Percentiles rank a stretch among this genome's conserved stretches.
Conservation (phyloP, 352 stramenopile genomes). For the Phytophthora niederhauseri region DNA sequence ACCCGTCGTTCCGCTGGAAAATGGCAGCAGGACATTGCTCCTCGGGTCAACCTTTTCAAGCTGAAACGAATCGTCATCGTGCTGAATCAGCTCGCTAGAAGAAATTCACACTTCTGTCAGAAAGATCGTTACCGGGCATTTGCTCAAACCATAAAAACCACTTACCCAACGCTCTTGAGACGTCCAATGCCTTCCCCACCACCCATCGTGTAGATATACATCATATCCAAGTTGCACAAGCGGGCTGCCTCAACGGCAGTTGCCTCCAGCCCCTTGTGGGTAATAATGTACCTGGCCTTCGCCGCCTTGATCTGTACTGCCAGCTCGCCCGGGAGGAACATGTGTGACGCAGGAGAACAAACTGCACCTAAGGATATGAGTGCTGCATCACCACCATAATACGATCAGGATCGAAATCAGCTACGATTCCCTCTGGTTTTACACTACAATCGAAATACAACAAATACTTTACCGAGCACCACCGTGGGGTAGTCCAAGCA, state of each 20-base stretch:
- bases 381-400: constrained; percentile 5
- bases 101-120: no score
- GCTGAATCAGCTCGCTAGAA: constrained; percentile 9
- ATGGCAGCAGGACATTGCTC: constrained; percentile 74
- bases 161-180: no score
- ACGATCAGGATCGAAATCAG: constrained; percentile 1
- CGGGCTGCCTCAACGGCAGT: no score
- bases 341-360: neutral
- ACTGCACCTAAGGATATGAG: no score
- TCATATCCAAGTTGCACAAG: no score
- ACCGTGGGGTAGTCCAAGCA: constrained; percentile 68
- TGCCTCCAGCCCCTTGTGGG: no score
- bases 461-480: constrained; percentile 46
- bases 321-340: no score
- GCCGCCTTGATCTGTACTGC: no score
- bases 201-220: no score
- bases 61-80: constrained; percentile 39
- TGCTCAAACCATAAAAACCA: neutral
- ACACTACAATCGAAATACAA: constrained; percentile 6
- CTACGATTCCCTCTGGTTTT: constrained; percentile 2
- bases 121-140: neutral
- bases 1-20: constrained; percentile 95
- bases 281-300: no score
- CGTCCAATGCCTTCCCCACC: no score
- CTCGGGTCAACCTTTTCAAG: constrained; percentile 67